Base-by-base conservation (phyloP, 257 asterid genomes). In the Solanum piurae region DNA sequence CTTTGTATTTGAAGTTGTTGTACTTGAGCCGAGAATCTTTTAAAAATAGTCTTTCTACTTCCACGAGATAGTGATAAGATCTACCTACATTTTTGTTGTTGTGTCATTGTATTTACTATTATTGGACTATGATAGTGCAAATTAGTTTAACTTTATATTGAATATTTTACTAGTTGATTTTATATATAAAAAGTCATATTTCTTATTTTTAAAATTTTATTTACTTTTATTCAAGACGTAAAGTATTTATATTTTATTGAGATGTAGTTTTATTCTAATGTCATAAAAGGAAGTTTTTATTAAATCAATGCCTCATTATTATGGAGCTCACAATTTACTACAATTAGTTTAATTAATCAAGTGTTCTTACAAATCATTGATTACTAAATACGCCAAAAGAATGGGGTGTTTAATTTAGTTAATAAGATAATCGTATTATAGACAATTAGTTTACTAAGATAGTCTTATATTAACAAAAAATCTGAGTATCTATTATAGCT, bases 11-110 rank as follows among this genome's bases (percentile, higher is more conserved):
- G n/a, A 55, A 55, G 9, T 55, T 52, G 0, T 18, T 55, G n/a
- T 0, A 55, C 0, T 52, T 18, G 23, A 18, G n/a, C 9, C 2
- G 10, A 18, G 1, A 52, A 52, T 52, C 0, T 2, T 52, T 52
- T 1, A 18, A 52, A 52, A 52, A 18, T 7, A 18, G 2, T 52
- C 0, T 18, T 9, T 6, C n/a, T 18, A 52, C 0, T 52, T 18
- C 0, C 10, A 52, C 4, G 62, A 52, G 62, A 0, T 52, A 52
- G n/a, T 52, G 62, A 0, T 52, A 18, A 52, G 2, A 52, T 6
- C 62, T 6, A 52, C 1, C 2, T 52, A 52, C 3, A 52, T 52
- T 52, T 18, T 18, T 52, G 10, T 52, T 52, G 2, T 18, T 6
- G n/a, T 52, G 3, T 52, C n/a, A 0, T 31, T 71, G 25, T 37